Evolutionary conservation across 108 stramenopile species (phyloP).

Genomic region (Fragilaria crotonensis): DNA sequence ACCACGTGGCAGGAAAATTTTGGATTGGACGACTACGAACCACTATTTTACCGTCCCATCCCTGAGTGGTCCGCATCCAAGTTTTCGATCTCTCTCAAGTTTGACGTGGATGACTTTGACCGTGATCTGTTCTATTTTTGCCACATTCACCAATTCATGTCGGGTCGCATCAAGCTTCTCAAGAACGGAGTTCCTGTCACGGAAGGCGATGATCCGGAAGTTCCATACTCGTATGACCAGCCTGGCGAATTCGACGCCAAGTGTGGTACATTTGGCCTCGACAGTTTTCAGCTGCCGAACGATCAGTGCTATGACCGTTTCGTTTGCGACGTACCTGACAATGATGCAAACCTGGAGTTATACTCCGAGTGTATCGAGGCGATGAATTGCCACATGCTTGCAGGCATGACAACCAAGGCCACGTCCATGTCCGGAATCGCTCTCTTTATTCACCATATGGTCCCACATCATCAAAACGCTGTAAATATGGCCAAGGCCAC

Average conservation of each 20-base stretch:
- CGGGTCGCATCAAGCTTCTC: slow-evolving; percentile 67
- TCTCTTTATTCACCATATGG: slow-evolving; percentile 84
- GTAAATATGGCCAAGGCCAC: slow-evolving; percentile 89
- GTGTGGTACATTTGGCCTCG: slow-evolving; percentile 70
- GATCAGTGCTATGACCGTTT: slow-evolving; percentile 37
- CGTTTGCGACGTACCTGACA: slow-evolving; percentile 25
- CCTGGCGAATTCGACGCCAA: slow-evolving; percentile 34
- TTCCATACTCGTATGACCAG: slow-evolving; percentile 50
- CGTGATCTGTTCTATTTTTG: slow-evolving; percentile 91
- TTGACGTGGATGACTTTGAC: slow-evolving; percentile 9
- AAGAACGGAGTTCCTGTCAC: slow-evolving; percentile 30
- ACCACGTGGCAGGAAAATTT: slow-evolving; percentile 40
- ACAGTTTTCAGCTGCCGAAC: slow-evolving; percentile 40
- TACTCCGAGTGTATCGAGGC: slow-evolving; percentile 51
- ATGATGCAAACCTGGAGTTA: neutral
- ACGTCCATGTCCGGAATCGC: slow-evolving; percentile 14
- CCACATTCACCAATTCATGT: slow-evolving; percentile 73
- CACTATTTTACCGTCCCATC: slow-evolving; percentile 65
- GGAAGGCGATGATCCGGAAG: slow-evolving; percentile 18
- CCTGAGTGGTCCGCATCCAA: slow-evolving; percentile 58
- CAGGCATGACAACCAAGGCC: slow-evolving; percentile 45
- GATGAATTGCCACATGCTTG: slow-evolving; percentile 70
- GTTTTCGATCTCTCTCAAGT: slow-evolving; percentile 43
- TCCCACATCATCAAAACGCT: slow-evolving; percentile 91
- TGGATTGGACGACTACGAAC: slow-evolving; percentile 80